phyloP scores from a whole-genome alignment of 2,329 filamentous ascomycete species.

The Ceratocystis alfenasii region DNA sequence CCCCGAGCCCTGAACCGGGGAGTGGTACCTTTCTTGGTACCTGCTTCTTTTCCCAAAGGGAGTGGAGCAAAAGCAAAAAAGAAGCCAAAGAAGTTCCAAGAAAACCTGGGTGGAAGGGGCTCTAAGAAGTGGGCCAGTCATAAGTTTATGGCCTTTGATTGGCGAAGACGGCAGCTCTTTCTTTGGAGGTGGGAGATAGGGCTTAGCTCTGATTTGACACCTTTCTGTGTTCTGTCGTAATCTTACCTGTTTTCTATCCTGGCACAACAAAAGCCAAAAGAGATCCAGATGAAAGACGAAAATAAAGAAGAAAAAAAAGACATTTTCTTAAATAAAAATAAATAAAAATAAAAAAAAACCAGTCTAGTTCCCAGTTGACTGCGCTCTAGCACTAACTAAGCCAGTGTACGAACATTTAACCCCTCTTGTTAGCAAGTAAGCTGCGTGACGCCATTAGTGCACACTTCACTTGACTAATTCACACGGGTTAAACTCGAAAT shows the following conservation, averaged over 20 bases:
- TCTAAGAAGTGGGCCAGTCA: neutral
- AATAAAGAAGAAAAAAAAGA: neutral
- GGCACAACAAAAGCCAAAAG: too few species aligned
- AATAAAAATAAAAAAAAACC: neutral
- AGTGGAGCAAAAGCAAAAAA: conserved; percentile 8
- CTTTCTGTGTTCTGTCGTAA: neutral
- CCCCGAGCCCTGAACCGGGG: conserved; percentile 4
- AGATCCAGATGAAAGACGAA: too few species aligned
- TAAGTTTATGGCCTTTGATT: neutral
- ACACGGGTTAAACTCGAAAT: neutral
- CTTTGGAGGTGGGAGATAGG: neutral
- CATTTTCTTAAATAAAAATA: neutral
- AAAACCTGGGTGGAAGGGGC: neutral
- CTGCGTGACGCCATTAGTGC: neutral
- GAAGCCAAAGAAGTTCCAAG: neutral
- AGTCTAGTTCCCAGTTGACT: neutral
- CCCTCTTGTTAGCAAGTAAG: neutral
- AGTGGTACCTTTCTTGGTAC: conserved; percentile 16
- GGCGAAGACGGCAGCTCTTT: neutral
- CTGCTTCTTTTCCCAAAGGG: conserved; percentile 12
- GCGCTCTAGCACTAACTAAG: too few species aligned
- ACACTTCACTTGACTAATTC: neutral
- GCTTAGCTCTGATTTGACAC: conserved; percentile 11
- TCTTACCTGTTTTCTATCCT: neutral
- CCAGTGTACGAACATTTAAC: neutral